These are phyloP conservation scores for Jamesozyma gamospora DNA, from an alignment of 805 yeast species.

Conservation along the genomic window DNA sequence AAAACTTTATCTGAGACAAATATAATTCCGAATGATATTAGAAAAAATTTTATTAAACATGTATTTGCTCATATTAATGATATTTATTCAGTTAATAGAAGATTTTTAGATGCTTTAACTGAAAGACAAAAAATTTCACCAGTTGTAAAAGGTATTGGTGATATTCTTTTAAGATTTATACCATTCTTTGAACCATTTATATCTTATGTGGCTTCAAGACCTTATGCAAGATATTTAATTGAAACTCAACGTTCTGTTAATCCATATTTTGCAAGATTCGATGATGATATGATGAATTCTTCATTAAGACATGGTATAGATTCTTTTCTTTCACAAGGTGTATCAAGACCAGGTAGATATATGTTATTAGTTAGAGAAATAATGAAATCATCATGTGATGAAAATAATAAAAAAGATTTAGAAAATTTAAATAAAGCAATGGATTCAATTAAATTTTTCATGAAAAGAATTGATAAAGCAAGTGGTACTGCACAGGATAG, in stretches of 20 bases:
- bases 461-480: constrained; percentile 66
- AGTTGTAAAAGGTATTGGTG: constrained; percentile 79
- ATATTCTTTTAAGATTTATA: constrained; percentile 72
- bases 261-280: constrained; percentile 84
- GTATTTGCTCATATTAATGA: constrained; percentile 88
- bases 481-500: constrained; percentile 92
- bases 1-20: constrained; percentile 79
- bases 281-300: constrained; percentile 77
- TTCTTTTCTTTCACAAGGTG: constrained; percentile 89
- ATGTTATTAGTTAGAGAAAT: constrained; percentile 77
- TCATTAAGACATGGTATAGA: constrained; percentile 54
- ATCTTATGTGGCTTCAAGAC: constrained; percentile 86
- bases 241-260: constrained; percentile 89
- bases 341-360: constrained; percentile 91
- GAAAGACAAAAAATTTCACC: constrained; percentile 80
- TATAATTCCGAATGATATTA: constrained; percentile 77
- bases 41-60: constrained; percentile 84
- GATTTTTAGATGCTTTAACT: constrained; percentile 81
- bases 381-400: constrained; percentile 76
- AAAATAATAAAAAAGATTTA: constrained; percentile 40
- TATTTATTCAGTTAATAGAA: constrained; percentile 70
- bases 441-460: constrained; percentile 61
- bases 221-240: constrained; percentile 89
- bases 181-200: constrained; percentile 88
- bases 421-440: constrained; percentile 58